phyloP scores from a whole-genome alignment of 2,329 filamentous ascomycete species.

The Aureobasidium sp. region DNA sequence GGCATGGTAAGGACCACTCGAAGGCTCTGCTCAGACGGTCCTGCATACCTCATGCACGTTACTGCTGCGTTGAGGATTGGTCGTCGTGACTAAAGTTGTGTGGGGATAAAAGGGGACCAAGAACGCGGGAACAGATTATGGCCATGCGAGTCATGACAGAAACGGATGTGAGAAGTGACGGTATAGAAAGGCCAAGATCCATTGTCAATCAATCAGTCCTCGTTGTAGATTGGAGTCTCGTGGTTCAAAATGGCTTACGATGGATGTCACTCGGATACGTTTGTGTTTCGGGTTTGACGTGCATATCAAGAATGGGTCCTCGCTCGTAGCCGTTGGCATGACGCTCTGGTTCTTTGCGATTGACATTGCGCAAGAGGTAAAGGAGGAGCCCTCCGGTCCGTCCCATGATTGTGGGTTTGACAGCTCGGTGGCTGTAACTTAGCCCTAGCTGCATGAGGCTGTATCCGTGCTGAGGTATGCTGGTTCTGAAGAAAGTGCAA shows the following conservation, averaged over 20 bases:
- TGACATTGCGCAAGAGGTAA: neutral
- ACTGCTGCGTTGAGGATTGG: neutral
- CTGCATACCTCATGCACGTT: neutral
- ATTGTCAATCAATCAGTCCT: neutral
- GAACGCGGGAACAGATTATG: neutral
- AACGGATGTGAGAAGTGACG: neutral
- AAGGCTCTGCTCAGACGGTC: neutral
- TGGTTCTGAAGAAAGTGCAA: neutral
- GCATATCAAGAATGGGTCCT: neutral
- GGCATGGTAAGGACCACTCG: neutral
- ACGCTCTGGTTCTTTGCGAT: neutral
- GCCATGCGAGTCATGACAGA: neutral
- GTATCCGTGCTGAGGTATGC: neutral
- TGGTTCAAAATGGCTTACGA: neutral
- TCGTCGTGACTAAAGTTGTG: neutral
- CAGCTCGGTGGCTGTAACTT: neutral
- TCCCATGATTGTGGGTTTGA: constrained; percentile 1
- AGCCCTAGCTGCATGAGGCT: neutral
- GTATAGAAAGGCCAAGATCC: neutral
- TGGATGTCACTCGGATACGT: neutral
- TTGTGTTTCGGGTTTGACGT: neutral
- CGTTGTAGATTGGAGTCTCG: neutral
- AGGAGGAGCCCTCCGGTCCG: neutral
- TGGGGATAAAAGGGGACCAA: neutral
- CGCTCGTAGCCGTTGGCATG: neutral